Evolutionary conservation across 306 rosid species (phyloP), one percentile per base, ranked within the genome.

Genomic region (Nissolia schottii): DNA sequence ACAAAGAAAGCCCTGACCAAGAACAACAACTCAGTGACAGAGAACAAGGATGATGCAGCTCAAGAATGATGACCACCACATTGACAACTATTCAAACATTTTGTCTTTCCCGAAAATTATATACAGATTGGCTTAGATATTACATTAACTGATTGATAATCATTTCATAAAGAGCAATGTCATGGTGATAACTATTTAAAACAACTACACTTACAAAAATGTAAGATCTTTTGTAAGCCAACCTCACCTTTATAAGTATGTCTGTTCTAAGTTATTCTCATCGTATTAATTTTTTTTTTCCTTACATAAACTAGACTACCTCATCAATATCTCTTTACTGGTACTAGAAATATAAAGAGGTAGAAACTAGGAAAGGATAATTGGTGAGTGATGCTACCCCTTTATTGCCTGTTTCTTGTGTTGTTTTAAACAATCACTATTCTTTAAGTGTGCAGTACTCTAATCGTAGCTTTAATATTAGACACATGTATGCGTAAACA

Each of bases 1-100:
- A 90, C 95, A 19, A 86, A 80, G 85, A 88, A 86, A 71, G 94
- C 97, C 80, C 89, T 92, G 20, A 69, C 82, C 76, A 87, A 77
- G 81, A 71, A 85, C 58, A 71, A 85, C 58, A 75, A 59, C 58
- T 37, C 84, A 0, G 53, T 5, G 24, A 68, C 84, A 0, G 61
- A 3, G 31, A 71, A 70, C 77, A 86, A 87, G 84, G 87, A 83
- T 59, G 49, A 27, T 0, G 51, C 20, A 84, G 73, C 51, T 46
- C 71, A 78, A 54, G 80, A 77, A 43, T 72, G 59, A 72, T 57
- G 55, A 16, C 18, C 10, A 53, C n/a, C n/a, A n/a, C n/a, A n/a
- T n/a, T n/a, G n/a, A n/a, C n/a, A n/a, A n/a, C n/a, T n/a, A n/a
- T n/a, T n/a, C n/a, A n/a, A n/a, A n/a, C n/a, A n/a, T n/a, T n/a